Conservation (phyloP, 2,329 filamentous ascomycete genomes). For the Septoria linicola region DNA sequence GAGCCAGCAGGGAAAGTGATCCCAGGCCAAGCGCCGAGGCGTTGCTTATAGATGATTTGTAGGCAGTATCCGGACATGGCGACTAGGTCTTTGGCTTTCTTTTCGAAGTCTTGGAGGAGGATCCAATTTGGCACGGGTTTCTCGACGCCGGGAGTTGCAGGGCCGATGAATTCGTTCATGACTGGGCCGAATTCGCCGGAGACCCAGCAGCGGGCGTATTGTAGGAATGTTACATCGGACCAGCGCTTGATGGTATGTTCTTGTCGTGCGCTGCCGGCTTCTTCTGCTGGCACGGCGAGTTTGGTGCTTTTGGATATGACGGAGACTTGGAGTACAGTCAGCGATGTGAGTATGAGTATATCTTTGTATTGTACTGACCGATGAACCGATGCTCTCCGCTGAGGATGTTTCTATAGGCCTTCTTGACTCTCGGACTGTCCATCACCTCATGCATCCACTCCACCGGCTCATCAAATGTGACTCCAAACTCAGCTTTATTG, state of each 20-base stretch:
- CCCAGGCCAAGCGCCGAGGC: neutral
- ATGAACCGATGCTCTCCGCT: neutral
- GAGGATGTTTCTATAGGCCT: neutral
- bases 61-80: neutral
- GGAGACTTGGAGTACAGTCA: neutral
- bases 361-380: too few relatives aligned
- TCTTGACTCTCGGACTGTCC: neutral
- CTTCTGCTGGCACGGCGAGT: neutral
- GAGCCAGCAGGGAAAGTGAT: constrained; percentile 4
- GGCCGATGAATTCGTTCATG: neutral
- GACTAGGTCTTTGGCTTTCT: neutral
- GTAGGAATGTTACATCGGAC: constrained; percentile 1
- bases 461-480: neutral
- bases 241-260: neutral
- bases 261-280: neutral
- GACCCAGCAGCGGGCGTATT: neutral
- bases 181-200: neutral
- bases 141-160: neutral
- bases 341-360: too few relatives aligned
- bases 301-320: neutral
- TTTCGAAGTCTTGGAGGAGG: neutral
- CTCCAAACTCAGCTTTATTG: neutral
- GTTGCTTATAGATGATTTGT: neutral
- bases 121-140: neutral
- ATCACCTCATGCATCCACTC: neutral